Evolutionary conservation across 23 red algal species (phyloP), one percentile per base, ranked within the genome.

Genomic region (Gracilaria gracilis): DNA sequence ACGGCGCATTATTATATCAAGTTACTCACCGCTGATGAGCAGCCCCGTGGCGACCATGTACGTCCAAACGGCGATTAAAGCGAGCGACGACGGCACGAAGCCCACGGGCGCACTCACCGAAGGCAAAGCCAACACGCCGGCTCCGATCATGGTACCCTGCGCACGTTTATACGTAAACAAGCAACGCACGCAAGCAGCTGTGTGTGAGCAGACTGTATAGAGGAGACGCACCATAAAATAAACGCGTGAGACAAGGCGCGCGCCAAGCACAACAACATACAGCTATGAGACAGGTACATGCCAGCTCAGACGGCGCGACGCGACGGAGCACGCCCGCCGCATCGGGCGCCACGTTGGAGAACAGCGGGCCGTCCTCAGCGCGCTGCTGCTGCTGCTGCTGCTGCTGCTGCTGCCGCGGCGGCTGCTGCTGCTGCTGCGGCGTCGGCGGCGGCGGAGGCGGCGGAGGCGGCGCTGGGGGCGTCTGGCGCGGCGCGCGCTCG

Each of bases 71-170:
- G 32, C 83, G 11, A 86, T 21, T 4, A 98, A 67, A 9, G 83
- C 92, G 0, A 73, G 40, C 20, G 93, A 57, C 6, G 91, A 85
- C 29, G 96, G 96, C 54, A 76, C 36, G n/a, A 76, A 95, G 33
- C 96, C 96, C 12, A 70, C 61, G 4, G 71, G 33, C 24, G 49
- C 54, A 1, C 92, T 75, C 53, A 95, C 96, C 38, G 82, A 48
- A 11, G 96, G 96, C n/a, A 98, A 34, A 9, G 96, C 92, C 37
- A 98, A 83, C 72, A 95, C 93, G n/a, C 96, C 96, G 0, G 96
- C 96, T 44, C 96, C 96, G 19, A 93, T 83, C 62, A 92, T 95
- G 9, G 96, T 98, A n/a, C 96, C 96, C 87, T 90, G n/a, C n/a
- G n/a, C n/a, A 46, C 5, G 38, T 76, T 11, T 4, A 46, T 11